Percentiles rank a stretch among this genome's conserved stretches.
phyloP scores from a whole-genome alignment of 306 rosid species.

The Sindora glabra region DNA sequence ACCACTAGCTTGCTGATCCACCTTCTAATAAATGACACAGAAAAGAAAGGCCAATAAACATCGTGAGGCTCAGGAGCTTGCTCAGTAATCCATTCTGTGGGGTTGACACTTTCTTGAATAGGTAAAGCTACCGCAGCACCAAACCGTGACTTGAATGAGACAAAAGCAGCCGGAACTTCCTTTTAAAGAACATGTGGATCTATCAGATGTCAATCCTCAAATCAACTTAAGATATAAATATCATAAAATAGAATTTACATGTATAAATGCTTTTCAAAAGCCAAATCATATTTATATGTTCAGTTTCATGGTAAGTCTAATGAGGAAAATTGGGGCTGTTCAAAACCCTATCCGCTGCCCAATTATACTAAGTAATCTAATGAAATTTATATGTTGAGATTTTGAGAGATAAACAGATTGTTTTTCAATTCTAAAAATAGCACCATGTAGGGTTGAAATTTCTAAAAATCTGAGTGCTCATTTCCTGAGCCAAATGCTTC shows the following conservation, averaged over 20 bases:
- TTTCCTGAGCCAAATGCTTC: not conserved
- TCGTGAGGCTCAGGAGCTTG: conserved; percentile 79
- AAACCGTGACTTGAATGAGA: conserved; percentile 79
- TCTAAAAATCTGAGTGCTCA: not conserved
- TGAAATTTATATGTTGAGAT: not conserved
- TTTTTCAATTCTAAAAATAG: not conserved
- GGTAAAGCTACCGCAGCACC: conserved; percentile 61
- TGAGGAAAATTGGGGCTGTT: not conserved
- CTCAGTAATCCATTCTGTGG: conserved; percentile 80
- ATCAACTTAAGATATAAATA: conserved; percentile 4
- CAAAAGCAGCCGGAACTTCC: conserved; percentile 85
- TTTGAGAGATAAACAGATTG: not conserved
- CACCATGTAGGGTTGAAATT: not conserved
- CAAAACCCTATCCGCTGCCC: not conserved
- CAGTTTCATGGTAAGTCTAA: not conserved
- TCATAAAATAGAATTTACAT: conserved; percentile 1
- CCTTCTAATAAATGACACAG: conserved; percentile 51
- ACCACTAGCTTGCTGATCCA: conserved; percentile 61
- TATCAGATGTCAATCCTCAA: conserved; percentile 13
- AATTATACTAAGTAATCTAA: not conserved
- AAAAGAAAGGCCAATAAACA: conserved; percentile 76
- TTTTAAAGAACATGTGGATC: conserved; percentile 11
- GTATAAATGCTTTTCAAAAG: not conserved
- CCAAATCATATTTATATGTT: not conserved
- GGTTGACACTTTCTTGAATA: conserved; percentile 70